These are phyloP conservation scores for Euphorbia corollata DNA, from an alignment of 441 rosid species.

Conservation along the genomic window DNA sequence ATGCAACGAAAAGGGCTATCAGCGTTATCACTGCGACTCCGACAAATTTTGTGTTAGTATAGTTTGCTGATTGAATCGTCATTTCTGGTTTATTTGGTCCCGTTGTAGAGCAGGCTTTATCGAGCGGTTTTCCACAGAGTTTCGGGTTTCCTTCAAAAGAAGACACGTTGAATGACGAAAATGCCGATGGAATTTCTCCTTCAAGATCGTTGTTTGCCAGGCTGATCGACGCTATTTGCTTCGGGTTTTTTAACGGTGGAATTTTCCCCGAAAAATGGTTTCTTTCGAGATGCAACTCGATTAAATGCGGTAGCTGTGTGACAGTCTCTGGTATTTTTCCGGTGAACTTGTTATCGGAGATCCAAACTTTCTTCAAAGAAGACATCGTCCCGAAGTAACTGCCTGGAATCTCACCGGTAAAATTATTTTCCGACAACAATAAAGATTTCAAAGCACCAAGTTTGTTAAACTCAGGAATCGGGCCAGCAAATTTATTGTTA, in stretches of 20 bases:
- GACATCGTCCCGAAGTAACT: conserved; percentile 46
- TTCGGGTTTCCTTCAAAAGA: conserved; percentile 38
- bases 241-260: conserved; percentile 32
- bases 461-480: conserved; percentile 54
- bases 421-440: conserved; percentile 41
- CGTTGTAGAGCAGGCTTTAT: conserved; percentile 27
- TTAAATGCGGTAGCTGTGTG: conserved; percentile 34
- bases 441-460: conserved; percentile 47
- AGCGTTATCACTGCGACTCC: conserved; percentile 19
- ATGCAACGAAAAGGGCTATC: conserved; percentile 24
- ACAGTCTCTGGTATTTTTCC: conserved; percentile 60
- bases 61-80: background rate
- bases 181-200: conserved; percentile 53
- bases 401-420: conserved; percentile 50
- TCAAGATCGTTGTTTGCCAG: conserved; percentile 55
- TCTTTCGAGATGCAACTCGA: conserved; percentile 59
- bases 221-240: conserved; percentile 34
- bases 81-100: background rate
- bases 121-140: conserved; percentile 54
- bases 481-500: conserved; percentile 54
- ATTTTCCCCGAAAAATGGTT: conserved; percentile 59
- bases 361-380: conserved; percentile 57
- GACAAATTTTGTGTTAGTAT: conserved; percentile 16
- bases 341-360: conserved; percentile 43
- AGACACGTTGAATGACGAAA: conserved; percentile 26